phyloP scores from a whole-genome alignment of 805 yeast genomes.

The Wickerhamiella occidentalis region DNA sequence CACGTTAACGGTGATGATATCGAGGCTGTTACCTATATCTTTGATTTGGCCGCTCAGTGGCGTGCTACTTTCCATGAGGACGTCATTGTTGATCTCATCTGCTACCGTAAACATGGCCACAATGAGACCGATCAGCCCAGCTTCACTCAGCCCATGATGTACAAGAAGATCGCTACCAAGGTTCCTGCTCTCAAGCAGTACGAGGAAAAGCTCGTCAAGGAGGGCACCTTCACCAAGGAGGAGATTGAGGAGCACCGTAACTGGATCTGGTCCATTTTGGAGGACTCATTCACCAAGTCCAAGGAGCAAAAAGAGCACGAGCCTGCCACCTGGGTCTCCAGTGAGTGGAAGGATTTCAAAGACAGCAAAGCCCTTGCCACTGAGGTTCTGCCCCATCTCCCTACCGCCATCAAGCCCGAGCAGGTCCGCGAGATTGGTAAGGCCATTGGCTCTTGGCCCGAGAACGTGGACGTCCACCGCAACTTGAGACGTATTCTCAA shows the following conservation, averaged over 20 bases:
- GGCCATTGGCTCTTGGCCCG: slow-evolving; percentile 73
- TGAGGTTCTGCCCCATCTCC: slow-evolving; percentile 89
- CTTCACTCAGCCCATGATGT: slow-evolving; percentile 98
- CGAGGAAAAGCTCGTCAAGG: slow-evolving; percentile 63
- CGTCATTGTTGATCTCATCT: slow-evolving; percentile 91
- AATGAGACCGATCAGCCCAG: slow-evolving; percentile 99
- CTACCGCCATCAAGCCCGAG: slow-evolving; percentile 73
- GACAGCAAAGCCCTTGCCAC: slow-evolving; percentile 94
- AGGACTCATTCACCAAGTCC: slow-evolving; percentile 77
- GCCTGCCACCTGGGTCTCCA: slow-evolving; percentile 87
- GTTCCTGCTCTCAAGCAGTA: slow-evolving; percentile 79
- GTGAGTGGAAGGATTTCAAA: slow-evolving; percentile 98
- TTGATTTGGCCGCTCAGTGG: slow-evolving; percentile 97
- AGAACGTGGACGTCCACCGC: slow-evolving; percentile 77
- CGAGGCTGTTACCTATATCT: slow-evolving; percentile 81
- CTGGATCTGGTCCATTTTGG: slow-evolving; percentile 94
- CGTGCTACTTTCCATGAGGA: slow-evolving; percentile 94
- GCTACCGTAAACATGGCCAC: slow-evolving; percentile 98
- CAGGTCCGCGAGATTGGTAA: slow-evolving; percentile 67
- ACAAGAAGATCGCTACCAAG: slow-evolving; percentile 79
- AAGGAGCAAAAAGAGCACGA: slow-evolving; percentile 85
- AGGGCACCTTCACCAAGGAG: slow-evolving; percentile 78
- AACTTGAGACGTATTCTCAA: slow-evolving; percentile 90
- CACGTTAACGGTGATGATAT: slow-evolving; percentile 98
- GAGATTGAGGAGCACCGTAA: slow-evolving; percentile 92